Evolutionary conservation across 768 basidiomycete genomes (phyloP).

Genomic region (Serpula lacrymans): DNA sequence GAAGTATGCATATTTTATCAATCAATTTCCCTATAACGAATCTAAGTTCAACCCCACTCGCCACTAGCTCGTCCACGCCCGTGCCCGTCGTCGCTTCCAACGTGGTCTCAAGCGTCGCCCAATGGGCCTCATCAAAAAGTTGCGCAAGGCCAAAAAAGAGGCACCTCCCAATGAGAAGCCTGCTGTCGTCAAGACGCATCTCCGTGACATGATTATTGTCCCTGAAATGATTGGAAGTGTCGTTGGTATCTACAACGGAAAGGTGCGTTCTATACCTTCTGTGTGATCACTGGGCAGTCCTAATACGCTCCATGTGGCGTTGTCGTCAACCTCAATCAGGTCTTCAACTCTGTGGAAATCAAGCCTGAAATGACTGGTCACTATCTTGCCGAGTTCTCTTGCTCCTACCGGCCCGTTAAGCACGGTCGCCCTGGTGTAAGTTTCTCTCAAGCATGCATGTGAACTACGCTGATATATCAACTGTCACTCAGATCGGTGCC

Average conservation of each 20-base stretch:
- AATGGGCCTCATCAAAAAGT: conserved; percentile 98
- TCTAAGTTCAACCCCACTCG: neutral
- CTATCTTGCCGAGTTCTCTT: conserved; percentile 97
- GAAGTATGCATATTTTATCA: conserved; percentile 52
- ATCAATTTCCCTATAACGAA: conserved; percentile 3
- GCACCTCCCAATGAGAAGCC: conserved; percentile 99
- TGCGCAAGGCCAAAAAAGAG: conserved; percentile 99
- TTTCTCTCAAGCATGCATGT: conserved; percentile 13
- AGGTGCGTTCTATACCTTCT: conserved; percentile 46
- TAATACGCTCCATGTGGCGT: neutral
- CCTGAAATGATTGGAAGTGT: conserved; percentile 99
- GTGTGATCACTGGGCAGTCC: neutral
- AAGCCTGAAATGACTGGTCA: conserved; percentile 99
- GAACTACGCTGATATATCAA: conserved; percentile 11
- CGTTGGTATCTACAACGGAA: conserved; percentile 98
- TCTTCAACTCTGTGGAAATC: conserved; percentile 96
- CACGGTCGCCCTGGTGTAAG: conserved; percentile 99
- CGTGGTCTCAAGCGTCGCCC: conserved; percentile 98
- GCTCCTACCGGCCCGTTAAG: conserved; percentile 98
- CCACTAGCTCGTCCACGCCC: conserved; percentile 89
- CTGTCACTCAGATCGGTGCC: conserved; percentile 67
- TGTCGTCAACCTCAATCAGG: conserved; percentile 38
- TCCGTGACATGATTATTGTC: conserved; percentile 99
- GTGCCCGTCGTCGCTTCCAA: conserved; percentile 98
- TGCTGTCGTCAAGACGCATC: conserved; percentile 96